Conservation (phyloP, 345 rosid species). For the Pistacia integerrima region DNA sequence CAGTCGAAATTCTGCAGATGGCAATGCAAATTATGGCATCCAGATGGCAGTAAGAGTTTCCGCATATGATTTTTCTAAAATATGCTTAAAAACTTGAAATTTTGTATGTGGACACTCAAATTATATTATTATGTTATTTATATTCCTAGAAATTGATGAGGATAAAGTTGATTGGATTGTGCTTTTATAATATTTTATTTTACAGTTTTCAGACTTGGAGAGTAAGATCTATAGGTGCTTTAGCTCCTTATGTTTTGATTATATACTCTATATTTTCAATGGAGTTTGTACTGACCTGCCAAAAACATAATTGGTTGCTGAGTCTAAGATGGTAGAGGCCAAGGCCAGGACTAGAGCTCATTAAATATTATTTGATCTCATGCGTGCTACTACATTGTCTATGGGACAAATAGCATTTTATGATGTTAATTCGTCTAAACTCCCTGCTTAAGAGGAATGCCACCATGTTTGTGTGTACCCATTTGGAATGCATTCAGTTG, state of each 20-base stretch:
- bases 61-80: not conserved
- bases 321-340: not conserved
- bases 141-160: not conserved
- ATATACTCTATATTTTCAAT: too few relatives aligned
- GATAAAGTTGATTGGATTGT: conserved; percentile 6
- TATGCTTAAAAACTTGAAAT: conserved; percentile 1
- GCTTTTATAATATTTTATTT: conserved; percentile 4
- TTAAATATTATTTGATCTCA: not conserved
- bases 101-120: not conserved
- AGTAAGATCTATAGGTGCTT: too few relatives aligned
- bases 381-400: not conserved
- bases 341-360: not conserved
- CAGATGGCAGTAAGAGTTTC: conserved; percentile 83
- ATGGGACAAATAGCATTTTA: not conserved
- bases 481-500: conserved; percentile 12
- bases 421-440: not conserved
- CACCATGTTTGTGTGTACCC: not conserved
- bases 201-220: not conserved
- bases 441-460: conserved; percentile 9
- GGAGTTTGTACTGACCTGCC: too few relatives aligned
- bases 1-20: conserved; percentile 71
- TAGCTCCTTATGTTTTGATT: too few relatives aligned
- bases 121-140: not conserved
- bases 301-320: too few relatives aligned
- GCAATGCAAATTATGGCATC: conserved; percentile 84